Percentiles rank a stretch among this genome's conserved stretches.
Conservation (phyloP, 345 rosid genomes). For the Excoecaria agallocha region DNA sequence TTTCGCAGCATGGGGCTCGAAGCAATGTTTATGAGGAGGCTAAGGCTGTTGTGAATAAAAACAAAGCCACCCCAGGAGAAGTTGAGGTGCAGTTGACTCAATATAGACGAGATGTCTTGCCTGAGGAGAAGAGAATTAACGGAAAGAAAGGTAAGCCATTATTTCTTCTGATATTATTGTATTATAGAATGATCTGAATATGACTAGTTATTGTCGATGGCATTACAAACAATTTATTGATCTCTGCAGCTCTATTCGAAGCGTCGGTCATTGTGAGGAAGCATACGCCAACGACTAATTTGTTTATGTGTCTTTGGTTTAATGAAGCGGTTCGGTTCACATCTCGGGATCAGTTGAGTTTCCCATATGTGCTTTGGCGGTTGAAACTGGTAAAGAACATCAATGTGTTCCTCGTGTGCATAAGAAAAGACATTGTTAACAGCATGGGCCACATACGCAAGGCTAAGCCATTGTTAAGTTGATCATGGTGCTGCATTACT, state of each 20-base stretch:
- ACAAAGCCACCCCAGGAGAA: slow-evolving; percentile 92
- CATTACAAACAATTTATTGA: background rate
- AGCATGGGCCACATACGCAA: slow-evolving; percentile 85
- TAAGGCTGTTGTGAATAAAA: slow-evolving; percentile 75
- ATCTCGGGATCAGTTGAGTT: slow-evolving; percentile 91
- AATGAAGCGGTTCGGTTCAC: slow-evolving; percentile 92
- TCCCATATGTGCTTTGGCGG: slow-evolving; percentile 90
- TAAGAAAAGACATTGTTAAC: slow-evolving; percentile 89
- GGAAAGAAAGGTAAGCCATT: slow-evolving; percentile 67
- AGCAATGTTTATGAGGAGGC: slow-evolving; percentile 94
- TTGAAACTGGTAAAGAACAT: slow-evolving; percentile 62
- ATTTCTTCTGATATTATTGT: background rate
- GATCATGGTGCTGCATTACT: background rate
- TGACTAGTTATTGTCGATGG: too few relatives aligned
- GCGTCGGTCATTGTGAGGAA: slow-evolving; percentile 90
- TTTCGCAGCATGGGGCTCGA: slow-evolving; percentile 96
- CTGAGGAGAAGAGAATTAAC: slow-evolving; percentile 67
- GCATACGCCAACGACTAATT: slow-evolving; percentile 68
- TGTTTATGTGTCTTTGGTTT: slow-evolving; percentile 95
- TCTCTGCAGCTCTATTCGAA: slow-evolving; percentile 71
- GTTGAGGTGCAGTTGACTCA: slow-evolving; percentile 75
- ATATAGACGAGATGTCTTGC: slow-evolving; percentile 65
- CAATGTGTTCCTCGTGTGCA: slow-evolving; percentile 84
- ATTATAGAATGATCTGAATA: too few relatives aligned
- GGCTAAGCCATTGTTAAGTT: slow-evolving; percentile 62